These are phyloP conservation scores for Colletotrichum cuscutae DNA, from an alignment of 2,329 filamentous ascomycete species.

Conservation along the genomic window DNA sequence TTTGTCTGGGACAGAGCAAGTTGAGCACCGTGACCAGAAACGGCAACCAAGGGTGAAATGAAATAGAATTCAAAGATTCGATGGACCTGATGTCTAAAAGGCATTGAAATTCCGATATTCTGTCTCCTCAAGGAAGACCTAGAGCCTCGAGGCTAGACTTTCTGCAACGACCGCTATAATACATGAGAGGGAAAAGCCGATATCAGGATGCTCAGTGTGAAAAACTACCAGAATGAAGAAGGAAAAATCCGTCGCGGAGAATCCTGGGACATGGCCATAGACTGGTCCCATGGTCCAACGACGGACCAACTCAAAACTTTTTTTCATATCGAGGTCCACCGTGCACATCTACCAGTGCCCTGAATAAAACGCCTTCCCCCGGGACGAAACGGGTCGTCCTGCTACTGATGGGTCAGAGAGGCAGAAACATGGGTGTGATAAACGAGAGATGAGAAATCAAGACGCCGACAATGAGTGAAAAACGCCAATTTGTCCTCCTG, in stretches of 20 bases:
- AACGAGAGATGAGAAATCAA: conserved; percentile 33
- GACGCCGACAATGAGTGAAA: conserved; percentile 34
- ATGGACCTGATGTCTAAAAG: not conserved
- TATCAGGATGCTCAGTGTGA: not conserved
- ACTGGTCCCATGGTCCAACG: not conserved
- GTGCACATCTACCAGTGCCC: conserved; percentile 23
- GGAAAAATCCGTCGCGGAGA: conserved; percentile 4
- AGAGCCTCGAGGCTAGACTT: conserved; percentile 26
- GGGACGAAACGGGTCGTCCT: conserved; percentile 7
- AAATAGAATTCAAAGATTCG: no score
- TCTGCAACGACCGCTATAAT: conserved; percentile 36
- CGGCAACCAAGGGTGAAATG: no score
- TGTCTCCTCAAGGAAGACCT: conserved; percentile 9
- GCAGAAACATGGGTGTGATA: conserved; percentile 10
- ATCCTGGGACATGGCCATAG: not conserved
- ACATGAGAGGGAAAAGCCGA: conserved; percentile 15
- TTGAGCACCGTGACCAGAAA: not conserved
- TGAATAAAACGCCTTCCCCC: conserved; percentile 27
- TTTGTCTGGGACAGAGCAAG: not conserved
- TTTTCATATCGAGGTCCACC: conserved; percentile 23
- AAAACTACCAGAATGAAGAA: conserved; percentile 12
- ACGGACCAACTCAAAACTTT: conserved; percentile 25
- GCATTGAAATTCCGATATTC: conserved; percentile 3
- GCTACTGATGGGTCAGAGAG: conserved; percentile 14
- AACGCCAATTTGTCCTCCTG: conserved; percentile 35